Base-by-base conservation (phyloP, 83 land plant species). In the Diphasiastrum complanatum region DNA sequence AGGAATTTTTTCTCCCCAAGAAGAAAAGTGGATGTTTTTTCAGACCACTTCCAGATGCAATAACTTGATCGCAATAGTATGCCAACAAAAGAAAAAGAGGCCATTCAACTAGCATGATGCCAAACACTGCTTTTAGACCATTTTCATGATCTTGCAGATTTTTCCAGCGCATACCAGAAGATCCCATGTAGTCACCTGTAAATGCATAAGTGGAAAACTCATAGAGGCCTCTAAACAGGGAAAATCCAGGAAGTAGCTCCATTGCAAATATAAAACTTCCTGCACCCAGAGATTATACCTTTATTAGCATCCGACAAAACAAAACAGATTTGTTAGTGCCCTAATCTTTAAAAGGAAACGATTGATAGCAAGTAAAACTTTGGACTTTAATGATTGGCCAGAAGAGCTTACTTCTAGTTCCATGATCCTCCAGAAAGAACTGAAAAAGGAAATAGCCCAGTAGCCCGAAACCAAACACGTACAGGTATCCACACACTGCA, bases 171-270 rank as follows among this genome's bases (percentile, higher is more conserved):
- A 79, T 71, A 41, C 82, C 76, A 14, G n/a, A 28, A 26, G 63
- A 66, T 22, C 81, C 81, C 33, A 40, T 20, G 22, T 49, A 32
- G 24, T 48, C 30, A 0, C 64, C 76, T 23, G 29, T 63, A 35
- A 63, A 63, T 45, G 76, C 43, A 57, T 65, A 79, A 14, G 77
- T 76, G 25, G 69, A 60, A 60, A 85, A 60, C 67, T 89, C 96
- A 67, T 81, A 89, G 33, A 86, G 67, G 2, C 88, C 96, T 31
- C 88, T 65, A 68, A 69, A 85, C 5, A 86, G 51, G 38, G 92
- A 63, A 58, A 89, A 86, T 20, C 83, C 87, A 34, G 91, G 96
- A 47, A 76, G 18, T 12, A 67, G 38, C 54, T 79, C 82, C 68
- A 76, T 65, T 1, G 65, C 48, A 40, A 76, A 27, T 12, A 37